Base-by-base conservation (phyloP, 2,329 filamentous ascomycete genomes). In the Daldinia sp. region DNA sequence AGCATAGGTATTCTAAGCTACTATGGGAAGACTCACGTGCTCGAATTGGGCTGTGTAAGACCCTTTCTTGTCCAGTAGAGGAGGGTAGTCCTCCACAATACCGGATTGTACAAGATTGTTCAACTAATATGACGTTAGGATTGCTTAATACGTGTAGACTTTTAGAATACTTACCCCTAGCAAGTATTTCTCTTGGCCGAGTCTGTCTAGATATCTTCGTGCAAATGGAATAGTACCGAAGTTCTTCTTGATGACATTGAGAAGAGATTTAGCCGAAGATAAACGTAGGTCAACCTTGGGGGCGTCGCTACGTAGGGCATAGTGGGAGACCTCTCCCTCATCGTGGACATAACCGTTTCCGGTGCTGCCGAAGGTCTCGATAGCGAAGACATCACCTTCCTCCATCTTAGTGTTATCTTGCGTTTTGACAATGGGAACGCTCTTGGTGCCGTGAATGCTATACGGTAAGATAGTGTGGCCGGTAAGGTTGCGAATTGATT, bases 151-250 rank as follows among this genome's bases (percentile, higher is more conserved):
- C 13, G 13, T 13, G 29, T 19, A 51, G 32, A 37, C 30, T 34
- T 9, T 49, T 11, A n/a, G n/a, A 8, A 2, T n/a, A 8, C 88
- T 77, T 81, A 94, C 91, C 45, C 94, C 94, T 6, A 97, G 83
- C 34, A 97, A 85, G 75, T 98, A 97, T 78, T 97, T 97, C 64
- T 97, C 93, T 77, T 96, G 92, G 23, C 94, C 94, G n/a, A 97
- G 79, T 56, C 94, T 90, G 79, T 97, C 94, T 63, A 98, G 83
- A 76, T 97, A 97, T 70, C 94, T 88, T 67, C 94, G 85, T 78
- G 93, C 97, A 78, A 93, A 98, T 1, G 93, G 93, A 70, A 98
- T 79, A 1, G 93, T 97, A 68, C 93, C 92, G 77, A 97, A 98
- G 79, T 97, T 97, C 84, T 96, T 96, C 80, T 92, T 95, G 77